Evolutionary conservation across 2,329 filamentous ascomycete genomes (phyloP).

Genomic region (Fusarium armeniacum): DNA sequence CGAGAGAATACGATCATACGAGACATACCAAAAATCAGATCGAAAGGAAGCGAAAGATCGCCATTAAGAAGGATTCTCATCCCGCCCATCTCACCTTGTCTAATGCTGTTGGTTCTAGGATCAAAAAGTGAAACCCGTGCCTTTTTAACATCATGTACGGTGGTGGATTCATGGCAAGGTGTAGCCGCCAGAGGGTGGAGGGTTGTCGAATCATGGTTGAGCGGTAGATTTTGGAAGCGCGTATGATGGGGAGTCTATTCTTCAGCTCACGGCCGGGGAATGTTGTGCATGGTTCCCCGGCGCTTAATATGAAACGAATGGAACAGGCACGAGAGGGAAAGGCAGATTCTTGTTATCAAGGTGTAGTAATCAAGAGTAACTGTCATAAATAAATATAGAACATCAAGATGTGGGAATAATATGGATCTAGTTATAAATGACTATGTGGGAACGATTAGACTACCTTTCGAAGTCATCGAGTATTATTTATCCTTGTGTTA

Average conservation of each 20-base stretch:
- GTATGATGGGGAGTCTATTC: neutral
- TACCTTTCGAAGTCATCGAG: neutral
- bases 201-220: constrained; percentile 3
- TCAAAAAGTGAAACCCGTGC: constrained; percentile 9
- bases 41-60: constrained; percentile 3
- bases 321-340: neutral
- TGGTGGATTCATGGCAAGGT: neutral
- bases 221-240: constrained; percentile 6
- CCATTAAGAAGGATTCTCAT: constrained; percentile 5
- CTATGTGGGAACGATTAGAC: neutral
- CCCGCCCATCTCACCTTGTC: neutral
- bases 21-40: neutral
- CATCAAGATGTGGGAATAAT: neutral
- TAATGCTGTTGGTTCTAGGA: constrained; percentile 6
- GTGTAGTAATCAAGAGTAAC: too few species aligned
- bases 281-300: constrained; percentile 3
- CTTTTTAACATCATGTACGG: neutral
- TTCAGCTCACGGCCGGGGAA: constrained; percentile 1
- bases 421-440: neutral
- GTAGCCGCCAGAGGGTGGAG: constrained; percentile 3
- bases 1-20: neutral
- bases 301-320: constrained; percentile 15
- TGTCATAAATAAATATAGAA: neutral
- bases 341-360: neutral
- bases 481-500: neutral